Evolutionary conservation across 805 yeast species (phyloP).

Genomic region (Geotrichum ghanense): DNA sequence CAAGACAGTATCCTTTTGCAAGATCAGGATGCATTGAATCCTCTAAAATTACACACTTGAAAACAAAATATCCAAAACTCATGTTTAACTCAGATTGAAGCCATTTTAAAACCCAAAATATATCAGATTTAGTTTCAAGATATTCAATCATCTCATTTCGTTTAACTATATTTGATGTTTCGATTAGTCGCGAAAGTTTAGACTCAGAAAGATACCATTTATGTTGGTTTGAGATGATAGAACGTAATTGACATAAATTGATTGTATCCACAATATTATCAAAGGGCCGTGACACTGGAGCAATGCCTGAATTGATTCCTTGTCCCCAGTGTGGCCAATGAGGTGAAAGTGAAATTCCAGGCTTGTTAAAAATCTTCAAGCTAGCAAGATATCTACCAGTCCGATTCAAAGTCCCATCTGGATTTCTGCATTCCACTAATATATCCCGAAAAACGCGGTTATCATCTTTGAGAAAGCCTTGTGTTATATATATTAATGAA

Average conservation of each 20-base stretch:
- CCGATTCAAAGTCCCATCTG: neutral
- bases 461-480: constrained; percentile 21
- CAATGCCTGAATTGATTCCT: constrained; percentile 20
- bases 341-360: constrained; percentile 15
- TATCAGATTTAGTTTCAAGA: constrained; percentile 14
- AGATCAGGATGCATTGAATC: constrained; percentile 21
- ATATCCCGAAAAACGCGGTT: constrained; percentile 18
- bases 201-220: neutral
- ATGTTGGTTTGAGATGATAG: constrained; percentile 7
- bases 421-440: neutral
- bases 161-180: neutral
- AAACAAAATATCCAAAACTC: constrained; percentile 16
- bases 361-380: neutral
- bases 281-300: constrained; percentile 21
- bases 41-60: constrained; percentile 36
- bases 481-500: constrained; percentile 22
- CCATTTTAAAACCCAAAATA: constrained; percentile 10
- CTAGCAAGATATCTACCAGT: neutral
- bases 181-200: neutral
- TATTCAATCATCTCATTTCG: neutral
- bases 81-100: constrained; percentile 13
- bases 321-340: constrained; percentile 18
- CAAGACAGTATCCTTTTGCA: constrained; percentile 37
- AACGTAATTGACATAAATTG: constrained; percentile 22
- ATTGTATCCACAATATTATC: constrained; percentile 20